Base-by-base conservation (phyloP, 371 early-diverging fungal genomes). In the Lichtheimia ramosa region DNA sequence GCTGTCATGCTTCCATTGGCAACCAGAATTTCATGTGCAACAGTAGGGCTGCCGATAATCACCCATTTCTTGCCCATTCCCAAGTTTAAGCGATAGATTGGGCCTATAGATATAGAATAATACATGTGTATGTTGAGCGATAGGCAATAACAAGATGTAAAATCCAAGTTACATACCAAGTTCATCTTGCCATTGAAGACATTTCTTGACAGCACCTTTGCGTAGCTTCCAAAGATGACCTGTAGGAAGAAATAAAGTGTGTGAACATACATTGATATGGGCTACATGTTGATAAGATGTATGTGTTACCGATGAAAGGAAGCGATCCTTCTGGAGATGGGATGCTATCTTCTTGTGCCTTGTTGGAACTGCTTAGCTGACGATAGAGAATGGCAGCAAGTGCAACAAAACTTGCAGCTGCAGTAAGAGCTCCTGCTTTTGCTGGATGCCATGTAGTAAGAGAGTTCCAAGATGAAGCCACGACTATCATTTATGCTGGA, bases 11-110 rank as follows among this genome's bases (percentile, higher is more conserved):
- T 54, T 21, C 64, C 64, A 10, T 53, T 25, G 23, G 34, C 34
- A 34, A 34, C 34, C 24, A 63, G 58, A 1, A 68, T 54, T 5
- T 68, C 68, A 54, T 68, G 64, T 1, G 68, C 68, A 24, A 68
- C 40, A 4, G 52, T 16, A 13, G 63, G 58, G 15, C 59, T 63
- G 3, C 61, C 28, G 48, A 68, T 63, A 24, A 61, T 46, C 7
- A 68, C 54, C 63, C 64, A 68, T 16, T 51, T 27, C 24, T 63
- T 56, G 34, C 34, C 34, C 13, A 63, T 61, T 21, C 68, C 68
- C 56, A 68, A 55, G 12, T 49, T 14, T 18, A 68, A 15, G 4
- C 54, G 40, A 51, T 60, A 43, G 15, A 68, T 61, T 1, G 68
- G 68, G 18, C 56, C 54, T 62, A 34, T 25, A 10, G 10, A 34